Conservation (phyloP, 768 basidiomycete species). For the Hysterangium stoloniferum region DNA sequence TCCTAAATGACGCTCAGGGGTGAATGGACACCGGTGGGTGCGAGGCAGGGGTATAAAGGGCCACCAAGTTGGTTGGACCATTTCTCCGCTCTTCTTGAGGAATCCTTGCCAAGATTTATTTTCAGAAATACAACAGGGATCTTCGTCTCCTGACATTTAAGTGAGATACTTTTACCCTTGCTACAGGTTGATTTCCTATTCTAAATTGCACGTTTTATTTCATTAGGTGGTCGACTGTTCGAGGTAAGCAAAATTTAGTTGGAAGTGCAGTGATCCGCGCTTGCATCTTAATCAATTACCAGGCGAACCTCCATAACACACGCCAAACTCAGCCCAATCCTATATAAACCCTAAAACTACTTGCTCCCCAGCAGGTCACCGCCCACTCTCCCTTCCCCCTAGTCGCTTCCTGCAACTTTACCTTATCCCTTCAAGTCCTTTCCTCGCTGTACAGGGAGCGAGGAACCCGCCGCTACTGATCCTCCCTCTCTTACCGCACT, state of each 20-base stretch:
- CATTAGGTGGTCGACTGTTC: constrained; percentile 68
- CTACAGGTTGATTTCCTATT: constrained; percentile 15
- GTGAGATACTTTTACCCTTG: constrained; percentile 33
- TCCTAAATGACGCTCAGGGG: too few species aligned
- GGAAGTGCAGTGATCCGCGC: background rate
- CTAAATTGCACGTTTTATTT: constrained; percentile 9
- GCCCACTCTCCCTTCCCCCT: background rate
- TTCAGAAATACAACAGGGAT: constrained; percentile 70
- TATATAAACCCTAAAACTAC: background rate
- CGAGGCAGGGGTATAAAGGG: too few species aligned
- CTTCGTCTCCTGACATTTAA: constrained; percentile 76
- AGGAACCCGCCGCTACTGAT: constrained; percentile 58
- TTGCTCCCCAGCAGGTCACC: background rate
- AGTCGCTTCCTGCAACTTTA: background rate
- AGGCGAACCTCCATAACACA: constrained; percentile 79
- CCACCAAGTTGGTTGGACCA: too few species aligned
- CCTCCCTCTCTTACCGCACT: constrained; percentile 43
- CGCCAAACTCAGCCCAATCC: background rate
- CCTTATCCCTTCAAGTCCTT: constrained; percentile 14
- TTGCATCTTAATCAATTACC: constrained; percentile 4
- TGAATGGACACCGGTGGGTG: too few species aligned
- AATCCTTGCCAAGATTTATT: constrained; percentile 53
- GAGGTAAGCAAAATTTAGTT: constrained; percentile 42
- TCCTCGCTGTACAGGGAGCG: constrained; percentile 68
- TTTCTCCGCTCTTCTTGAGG: too few species aligned